Evolutionary conservation across 148 eudicot species (phyloP), one percentile per base, ranked within the genome.

Genomic region (Simmondsia chinensis): DNA sequence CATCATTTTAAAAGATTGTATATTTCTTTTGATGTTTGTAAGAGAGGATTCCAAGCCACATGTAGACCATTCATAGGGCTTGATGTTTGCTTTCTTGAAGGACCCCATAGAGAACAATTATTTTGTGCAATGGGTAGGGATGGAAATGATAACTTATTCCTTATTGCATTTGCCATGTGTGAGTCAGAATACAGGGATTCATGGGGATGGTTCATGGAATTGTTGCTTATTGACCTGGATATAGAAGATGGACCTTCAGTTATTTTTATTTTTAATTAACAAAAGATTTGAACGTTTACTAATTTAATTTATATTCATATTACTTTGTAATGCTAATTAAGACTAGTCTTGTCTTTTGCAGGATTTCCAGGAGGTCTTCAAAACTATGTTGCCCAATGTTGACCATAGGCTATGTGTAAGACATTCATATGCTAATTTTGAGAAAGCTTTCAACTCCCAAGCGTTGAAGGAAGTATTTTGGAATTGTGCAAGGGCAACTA

Each of bases 41-140:
- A 32, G 7, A 18, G 17, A 23, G 49, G 59, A 6, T 54, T 54
- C 10, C 7, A 7, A 12, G 14, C 13, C 6, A 49, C 41, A 8
- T 54, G 44, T 35, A 55, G 60, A 18, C 35, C 51, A 0, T 43
- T 56, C 21, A 56, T 56, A 16, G 45, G 42, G 6, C 7, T 56
- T 4, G 50, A 56, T 44, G 49, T 22, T 13, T 22, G 34, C 18
- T 50, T 39, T 19, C 13, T 41, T 1, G 42, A 40, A 14, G 50
- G 50, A 3, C 40, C 41, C 14, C 33, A 21, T 32, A 45, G 39
- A 16, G 59, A 40, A 0, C 48, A 54, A 30, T 31, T 53, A 4
- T 31, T 53, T 6, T 19, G 7, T 7, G 48, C 21, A 18, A 37
- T 53, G 3, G 48, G 58, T 9, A 30, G 26, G 9, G 37, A 45